Percentiles rank a stretch among this genome's conserved stretches.
Conservation (phyloP, 148 eudicot species). For the Nepenthes mirabilis region DNA sequence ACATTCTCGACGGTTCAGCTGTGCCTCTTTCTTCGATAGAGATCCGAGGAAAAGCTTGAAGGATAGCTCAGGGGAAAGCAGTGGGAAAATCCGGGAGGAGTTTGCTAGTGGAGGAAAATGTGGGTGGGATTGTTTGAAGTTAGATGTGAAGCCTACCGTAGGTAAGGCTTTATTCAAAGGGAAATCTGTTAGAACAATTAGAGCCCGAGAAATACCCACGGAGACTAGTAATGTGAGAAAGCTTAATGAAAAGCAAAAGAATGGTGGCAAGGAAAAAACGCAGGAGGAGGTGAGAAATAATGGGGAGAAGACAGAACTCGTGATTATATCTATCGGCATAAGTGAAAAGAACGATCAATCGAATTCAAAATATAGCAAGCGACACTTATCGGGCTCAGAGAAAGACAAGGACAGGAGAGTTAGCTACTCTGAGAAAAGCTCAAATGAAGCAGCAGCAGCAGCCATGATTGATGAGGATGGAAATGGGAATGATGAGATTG, state of each 20-base stretch:
- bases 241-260: too few relatives aligned
- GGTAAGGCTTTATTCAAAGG: conserved; percentile 39
- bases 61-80: conserved; percentile 17
- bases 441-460: too few relatives aligned
- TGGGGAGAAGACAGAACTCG: conserved; percentile 14
- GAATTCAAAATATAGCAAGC: conserved; percentile 8
- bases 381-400: too few relatives aligned
- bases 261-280: not conserved
- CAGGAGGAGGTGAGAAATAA: conserved; percentile 9
- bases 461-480: conserved; percentile 20
- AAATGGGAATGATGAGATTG: conserved; percentile 53
- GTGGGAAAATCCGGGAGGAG: conserved; percentile 19
- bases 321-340: conserved; percentile 20
- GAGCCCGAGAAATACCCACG: conserved; percentile 22
- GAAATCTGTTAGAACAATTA: conserved; percentile 76
- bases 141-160: conserved; percentile 23
- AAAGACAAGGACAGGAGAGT: too few relatives aligned
- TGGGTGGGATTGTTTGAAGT: conserved; percentile 23
- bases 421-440: too few relatives aligned
- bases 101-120: conserved; percentile 18
- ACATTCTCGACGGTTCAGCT: conserved; percentile 27
- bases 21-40: conserved; percentile 32
- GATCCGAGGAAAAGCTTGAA: conserved; percentile 21
- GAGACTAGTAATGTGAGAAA: conserved; percentile 11
- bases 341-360: conserved; percentile 11